Conservation (phyloP, 371 early-diverging fungal genomes). For the Mortierella sp. region DNA sequence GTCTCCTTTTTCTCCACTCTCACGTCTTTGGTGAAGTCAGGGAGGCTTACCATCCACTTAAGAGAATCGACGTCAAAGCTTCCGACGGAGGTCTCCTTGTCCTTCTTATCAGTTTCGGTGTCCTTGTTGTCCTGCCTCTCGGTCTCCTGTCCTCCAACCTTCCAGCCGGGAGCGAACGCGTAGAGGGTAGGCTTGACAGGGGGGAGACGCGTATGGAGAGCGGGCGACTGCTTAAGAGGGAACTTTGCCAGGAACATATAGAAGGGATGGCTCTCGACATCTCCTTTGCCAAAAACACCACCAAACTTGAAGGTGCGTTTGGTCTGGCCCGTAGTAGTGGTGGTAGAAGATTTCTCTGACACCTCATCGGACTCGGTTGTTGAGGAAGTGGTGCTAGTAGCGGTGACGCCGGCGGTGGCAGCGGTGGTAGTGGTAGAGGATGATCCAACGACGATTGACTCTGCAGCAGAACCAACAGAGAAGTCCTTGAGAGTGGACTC, state of each 20-base stretch:
- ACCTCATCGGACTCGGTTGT: neutral
- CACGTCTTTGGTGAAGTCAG: too few relatives aligned
- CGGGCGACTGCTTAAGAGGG: constrained; percentile 48
- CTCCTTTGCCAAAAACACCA: constrained; percentile 29
- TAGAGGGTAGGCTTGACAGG: constrained; percentile 44
- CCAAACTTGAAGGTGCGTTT: constrained; percentile 20
- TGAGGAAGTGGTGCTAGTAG: neutral
- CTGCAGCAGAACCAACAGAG: neutral
- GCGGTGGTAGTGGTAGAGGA: neutral
- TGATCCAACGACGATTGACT: neutral
- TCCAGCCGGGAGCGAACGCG: constrained; percentile 49
- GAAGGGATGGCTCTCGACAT: constrained; percentile 32
- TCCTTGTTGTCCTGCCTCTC: constrained; percentile 11
- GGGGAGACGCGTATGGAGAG: constrained; percentile 37
- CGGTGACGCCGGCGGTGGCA: neutral
- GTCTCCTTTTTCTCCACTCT: too few relatives aligned
- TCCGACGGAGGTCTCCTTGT: constrained; percentile 21
- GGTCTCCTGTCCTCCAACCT: constrained; percentile 4
- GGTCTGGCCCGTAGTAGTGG: neutral
- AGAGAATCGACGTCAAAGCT: constrained; percentile 58
- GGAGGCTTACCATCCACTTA: constrained; percentile 48
- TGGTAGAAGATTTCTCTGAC: neutral
- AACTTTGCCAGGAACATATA: constrained; percentile 46
- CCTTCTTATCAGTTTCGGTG: neutral
- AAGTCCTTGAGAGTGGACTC: constrained; percentile 3